Conservation (phyloP, 2,329 filamentous ascomycete species). For the Colletotrichum euphorbiae region DNA sequence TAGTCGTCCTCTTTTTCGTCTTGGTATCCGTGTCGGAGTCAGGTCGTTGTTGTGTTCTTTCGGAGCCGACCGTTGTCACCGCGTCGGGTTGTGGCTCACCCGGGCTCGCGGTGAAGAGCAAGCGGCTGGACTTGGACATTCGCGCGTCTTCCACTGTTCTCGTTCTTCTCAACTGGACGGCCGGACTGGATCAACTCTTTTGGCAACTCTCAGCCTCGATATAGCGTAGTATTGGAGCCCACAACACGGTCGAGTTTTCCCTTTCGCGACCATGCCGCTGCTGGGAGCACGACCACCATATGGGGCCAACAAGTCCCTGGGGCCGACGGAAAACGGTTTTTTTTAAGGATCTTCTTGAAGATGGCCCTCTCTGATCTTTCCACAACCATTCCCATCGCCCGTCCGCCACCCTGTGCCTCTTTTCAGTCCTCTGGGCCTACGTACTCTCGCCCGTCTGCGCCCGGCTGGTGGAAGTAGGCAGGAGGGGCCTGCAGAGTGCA, state of each 20-base stretch:
- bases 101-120: not conserved
- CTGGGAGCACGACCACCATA: not conserved
- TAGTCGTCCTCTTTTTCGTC: not conserved
- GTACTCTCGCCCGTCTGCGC: not conserved
- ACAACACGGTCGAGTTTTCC: constrained; percentile 19
- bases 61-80: constrained; percentile 9
- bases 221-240: constrained; percentile 21
- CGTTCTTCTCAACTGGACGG: too few relatives aligned
- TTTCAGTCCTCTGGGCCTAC: not conserved
- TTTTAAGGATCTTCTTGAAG: not conserved
- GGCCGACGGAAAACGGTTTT: not conserved
- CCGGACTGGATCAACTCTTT: constrained; percentile 1
- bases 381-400: not conserved
- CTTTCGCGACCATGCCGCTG: constrained; percentile 13
- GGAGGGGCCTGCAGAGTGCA: not conserved
- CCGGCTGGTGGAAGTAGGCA: not conserved
- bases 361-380: not conserved
- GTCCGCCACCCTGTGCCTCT: not conserved
- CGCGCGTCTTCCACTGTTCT: too few relatives aligned
- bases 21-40: not conserved
- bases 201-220: constrained; percentile 12
- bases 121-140: not conserved
- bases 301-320: constrained; percentile 16
- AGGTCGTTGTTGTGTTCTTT: not conserved
- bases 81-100: constrained; percentile 7